Evolutionary conservation across 345 rosid species (phyloP).

Genomic region (Alliaria petiolata): DNA sequence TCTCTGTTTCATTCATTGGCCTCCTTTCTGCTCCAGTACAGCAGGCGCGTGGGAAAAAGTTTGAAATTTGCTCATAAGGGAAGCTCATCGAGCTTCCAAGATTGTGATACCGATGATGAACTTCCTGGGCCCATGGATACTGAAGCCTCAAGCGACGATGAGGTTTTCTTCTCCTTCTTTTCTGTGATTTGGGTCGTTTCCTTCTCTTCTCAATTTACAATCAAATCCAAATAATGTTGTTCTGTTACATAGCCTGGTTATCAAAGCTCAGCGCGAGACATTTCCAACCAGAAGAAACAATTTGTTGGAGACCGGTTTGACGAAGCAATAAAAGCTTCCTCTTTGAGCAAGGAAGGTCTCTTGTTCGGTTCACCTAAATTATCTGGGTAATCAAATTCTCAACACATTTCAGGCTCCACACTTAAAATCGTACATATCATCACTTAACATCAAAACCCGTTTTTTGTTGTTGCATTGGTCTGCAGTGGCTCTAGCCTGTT

Average conservation of each 20-base stretch:
- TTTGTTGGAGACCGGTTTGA: conserved; percentile 69
- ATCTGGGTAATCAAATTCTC: conserved; percentile 45
- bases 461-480: conserved; percentile 10
- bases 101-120: conserved; percentile 38
- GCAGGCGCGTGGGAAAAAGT: conserved; percentile 31
- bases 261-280: conserved; percentile 32
- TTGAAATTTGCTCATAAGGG: conserved; percentile 33
- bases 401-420: conserved; percentile 9
- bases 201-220: conserved; percentile 6
- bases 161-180: conserved; percentile 43
- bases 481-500: conserved; percentile 56
- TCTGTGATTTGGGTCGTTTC: conserved; percentile 2
- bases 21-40: conserved; percentile 36
- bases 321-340: conserved; percentile 60
- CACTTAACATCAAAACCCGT: conserved; percentile 9
- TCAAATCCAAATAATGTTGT: not conserved
- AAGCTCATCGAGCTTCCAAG: conserved; percentile 27
- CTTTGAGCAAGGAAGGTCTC: conserved; percentile 40
- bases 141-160: conserved; percentile 61
- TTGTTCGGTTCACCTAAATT: conserved; percentile 36
- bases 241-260: conserved; percentile 35
- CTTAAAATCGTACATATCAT: not conserved
- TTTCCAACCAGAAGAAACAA: conserved; percentile 46
- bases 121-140: conserved; percentile 44
- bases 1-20: conserved; percentile 24